Percentiles rank a stretch among this genome's conserved stretches.
Conservation (phyloP, 176 grass and related monocot species). For the Alopecurus myosuroides region DNA sequence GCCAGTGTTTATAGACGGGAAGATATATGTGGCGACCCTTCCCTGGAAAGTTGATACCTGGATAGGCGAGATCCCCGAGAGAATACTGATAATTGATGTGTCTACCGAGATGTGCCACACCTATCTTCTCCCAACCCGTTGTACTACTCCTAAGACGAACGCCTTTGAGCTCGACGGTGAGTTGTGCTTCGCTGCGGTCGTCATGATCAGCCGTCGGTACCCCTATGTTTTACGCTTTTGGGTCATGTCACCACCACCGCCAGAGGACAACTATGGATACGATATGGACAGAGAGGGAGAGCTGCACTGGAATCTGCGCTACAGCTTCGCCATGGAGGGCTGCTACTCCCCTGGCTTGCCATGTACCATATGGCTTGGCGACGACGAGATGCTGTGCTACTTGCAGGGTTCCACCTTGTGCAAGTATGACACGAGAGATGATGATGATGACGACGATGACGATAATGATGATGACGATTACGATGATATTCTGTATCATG, state of each 20-base stretch:
- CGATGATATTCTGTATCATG: too few species aligned
- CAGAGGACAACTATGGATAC: neutral
- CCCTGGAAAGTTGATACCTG: neutral
- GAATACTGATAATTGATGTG: neutral
- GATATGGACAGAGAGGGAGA: neutral
- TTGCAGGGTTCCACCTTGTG: neutral
- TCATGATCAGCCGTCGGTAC: accelerated
- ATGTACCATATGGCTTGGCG: neutral
- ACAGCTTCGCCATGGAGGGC: neutral
- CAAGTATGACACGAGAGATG: neutral
- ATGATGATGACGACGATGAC: too few species aligned
- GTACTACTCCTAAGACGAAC: too few species aligned
- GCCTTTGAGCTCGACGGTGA: neutral
- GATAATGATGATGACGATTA: neutral
- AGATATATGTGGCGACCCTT: neutral
- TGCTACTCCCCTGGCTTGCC: neutral
- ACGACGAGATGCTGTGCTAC: neutral
- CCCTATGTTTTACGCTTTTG: too few species aligned
- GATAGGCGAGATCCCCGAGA: neutral
- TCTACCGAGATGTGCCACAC: neutral
- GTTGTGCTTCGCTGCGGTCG: neutral
- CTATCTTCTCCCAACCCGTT: neutral
- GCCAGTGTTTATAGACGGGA: neutral
- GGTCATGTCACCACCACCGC: neutral
- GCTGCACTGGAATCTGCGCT: neutral